Evolutionary conservation across 176 grass and related monocot species (phyloP), one percentile per base, ranked within the genome.

Genomic region (Aegilops sharonensis): DNA sequence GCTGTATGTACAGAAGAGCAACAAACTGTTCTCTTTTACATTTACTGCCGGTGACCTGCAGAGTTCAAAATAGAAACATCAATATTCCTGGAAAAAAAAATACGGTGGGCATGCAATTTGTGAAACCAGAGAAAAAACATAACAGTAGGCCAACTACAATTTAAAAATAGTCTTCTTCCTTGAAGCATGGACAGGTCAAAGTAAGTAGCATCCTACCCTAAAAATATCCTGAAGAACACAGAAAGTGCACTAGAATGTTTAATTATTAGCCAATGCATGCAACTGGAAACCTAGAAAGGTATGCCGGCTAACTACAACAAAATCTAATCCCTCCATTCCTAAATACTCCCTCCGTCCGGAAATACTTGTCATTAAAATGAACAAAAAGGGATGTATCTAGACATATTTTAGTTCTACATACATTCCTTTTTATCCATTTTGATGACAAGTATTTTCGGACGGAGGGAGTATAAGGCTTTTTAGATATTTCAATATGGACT

Each of bases 1-100:
- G 54, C 0, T 39, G 77, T 90, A 90, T 90, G 42, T 90, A 90
- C 80, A 90, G 57, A 73, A 23, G 79, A 79, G 32, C 31, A 79
- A 65, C 36, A 83, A 61, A 73, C 43, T 83, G 31, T 72, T 83
- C 42, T 83, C 71, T 64, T 71, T 23, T 64, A 78, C 50, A 89
- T 62, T 78, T 83, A 63, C 75, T 79, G 54, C 74, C 23, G 74
- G 77, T 43, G 78, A 66, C 59, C 89, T 89, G 71, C 36, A 82
- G 7, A 78, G 2, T 78, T 70, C 79, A 45, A 47, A 67, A 59
- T 23, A 60, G 21, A 75, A 31, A 11, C 66, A 62, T 87, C 47
- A 90, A 36, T 30, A 84, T 37, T 79, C 32, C 5, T 14, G 78
- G 42, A 21, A 40, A 29, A 14, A 66, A 78, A 59, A 59, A 2